A percentile compares a stretch with the other conserved stretches of the same genome.
Conservation (phyloP, 257 asterid species). For the Nicotiana benthamiana region DNA sequence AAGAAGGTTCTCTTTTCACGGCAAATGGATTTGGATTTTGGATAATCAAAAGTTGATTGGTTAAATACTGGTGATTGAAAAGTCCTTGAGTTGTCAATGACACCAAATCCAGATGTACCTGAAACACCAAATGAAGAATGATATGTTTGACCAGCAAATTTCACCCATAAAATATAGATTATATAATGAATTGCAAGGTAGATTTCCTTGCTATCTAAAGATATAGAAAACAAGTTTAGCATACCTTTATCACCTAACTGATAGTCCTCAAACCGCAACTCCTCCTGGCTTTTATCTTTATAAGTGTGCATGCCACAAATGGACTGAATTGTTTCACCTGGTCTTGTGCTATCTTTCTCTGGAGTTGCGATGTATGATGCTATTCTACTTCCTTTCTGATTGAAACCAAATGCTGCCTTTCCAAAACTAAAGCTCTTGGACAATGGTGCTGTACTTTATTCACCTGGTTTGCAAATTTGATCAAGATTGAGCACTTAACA, state of each 20-base stretch:
- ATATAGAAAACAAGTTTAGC: neutral
- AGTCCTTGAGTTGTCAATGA: neutral
- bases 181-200: too few relatives aligned
- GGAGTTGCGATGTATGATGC: constrained; percentile 48
- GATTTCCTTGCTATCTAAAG: neutral
- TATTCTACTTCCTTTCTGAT: constrained; percentile 42
- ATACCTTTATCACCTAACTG: constrained; percentile 55
- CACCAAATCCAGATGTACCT: neutral
- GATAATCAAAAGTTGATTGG: neutral
- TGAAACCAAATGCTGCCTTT: neutral
- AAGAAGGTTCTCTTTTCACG: neutral
- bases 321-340: constrained; percentile 40
- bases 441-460: neutral
- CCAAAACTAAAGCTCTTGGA: neutral
- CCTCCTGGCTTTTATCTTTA: constrained; percentile 71
- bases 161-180: too few relatives aligned
- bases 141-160: neutral
- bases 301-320: constrained; percentile 65
- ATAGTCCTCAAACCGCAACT: constrained; percentile 80
- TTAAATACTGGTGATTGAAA: neutral
- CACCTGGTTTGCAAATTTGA: neutral
- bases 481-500: neutral
- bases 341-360: constrained; percentile 30
- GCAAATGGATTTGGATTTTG: too few relatives aligned
- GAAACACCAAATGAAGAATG: neutral